Base-by-base conservation (phyloP, 1,284 basidiomycete genomes). In the Laetiporus sulphureus region DNA sequence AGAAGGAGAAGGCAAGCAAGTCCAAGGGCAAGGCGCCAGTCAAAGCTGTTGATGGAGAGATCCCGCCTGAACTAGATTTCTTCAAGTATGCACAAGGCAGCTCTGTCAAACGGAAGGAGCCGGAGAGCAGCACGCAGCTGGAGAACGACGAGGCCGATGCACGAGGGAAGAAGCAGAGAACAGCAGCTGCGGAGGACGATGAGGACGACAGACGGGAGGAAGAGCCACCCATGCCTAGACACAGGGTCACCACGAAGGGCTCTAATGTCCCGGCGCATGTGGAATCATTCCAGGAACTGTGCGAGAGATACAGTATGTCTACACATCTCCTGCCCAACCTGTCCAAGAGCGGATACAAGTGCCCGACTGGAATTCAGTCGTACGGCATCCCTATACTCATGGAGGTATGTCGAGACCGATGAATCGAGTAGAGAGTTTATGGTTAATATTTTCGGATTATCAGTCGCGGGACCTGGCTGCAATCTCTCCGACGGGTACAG, bases 401-500 rank as follows among this genome's bases (percentile, higher is more conserved):
- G 24, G 76, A 86, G 66, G 86, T 82, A 47, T 42, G 59, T 45
- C 5, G 7, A 27, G 12, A 3, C 24, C 10, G 36, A 25, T 16
- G 12, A 7, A 10, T 24, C 16, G n/a, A n/a, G n/a, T n/a, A n/a
- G n/a, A n/a, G n/a, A n/a, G n/a, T n/a, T n/a, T n/a, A n/a, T n/a
- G n/a, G n/a, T n/a, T n/a, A n/a, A n/a, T n/a, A 40, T 16, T 11
- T 2, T 15, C n/a, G 16, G 11, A 15, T 32, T 2, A 40, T 21
- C 50, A 85, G 76, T 72, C 67, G 44, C 78, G 87, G 42, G 91
- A 97, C 62, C 72, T 95, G 16, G 81, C 89, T 48, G 93, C 91
- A 19, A 86, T 96, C 21, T 94, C 94, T 1, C 93, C 93, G 0
- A 97, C 93, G 1, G 93, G 93, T 41, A 93, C 90, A 4, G 93